These are phyloP conservation scores for Spergularia marina DNA, from an alignment of 148 eudicot species.

Conservation along the genomic window DNA sequence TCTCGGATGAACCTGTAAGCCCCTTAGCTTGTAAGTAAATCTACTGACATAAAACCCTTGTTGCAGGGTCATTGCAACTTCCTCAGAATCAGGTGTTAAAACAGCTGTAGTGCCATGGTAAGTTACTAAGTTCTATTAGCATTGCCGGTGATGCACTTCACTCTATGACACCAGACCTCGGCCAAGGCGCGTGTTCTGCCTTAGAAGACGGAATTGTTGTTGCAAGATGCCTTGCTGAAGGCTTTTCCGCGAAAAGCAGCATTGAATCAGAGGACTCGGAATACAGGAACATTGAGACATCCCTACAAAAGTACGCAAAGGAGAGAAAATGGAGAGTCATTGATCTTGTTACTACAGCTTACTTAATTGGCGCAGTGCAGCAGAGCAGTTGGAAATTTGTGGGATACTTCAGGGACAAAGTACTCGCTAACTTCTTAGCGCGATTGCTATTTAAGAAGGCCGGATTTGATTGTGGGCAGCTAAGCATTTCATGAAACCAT, in stretches of 20 bases:
- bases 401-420: constrained; percentile 39
- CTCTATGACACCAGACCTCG: constrained; percentile 62
- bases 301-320: constrained; percentile 30
- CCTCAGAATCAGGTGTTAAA: neutral
- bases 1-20: too few species aligned
- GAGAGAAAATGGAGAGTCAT: constrained; percentile 49
- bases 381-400: constrained; percentile 33
- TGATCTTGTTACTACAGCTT: constrained; percentile 32
- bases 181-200: constrained; percentile 56
- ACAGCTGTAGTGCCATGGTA: neutral
- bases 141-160: constrained; percentile 57
- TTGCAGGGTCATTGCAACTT: neutral
- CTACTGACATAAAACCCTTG: neutral
- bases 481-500: neutral
- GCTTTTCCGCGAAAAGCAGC: constrained; percentile 8
- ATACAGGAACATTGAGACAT: constrained; percentile 29
- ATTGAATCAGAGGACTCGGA: constrained; percentile 5
- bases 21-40: too few species aligned
- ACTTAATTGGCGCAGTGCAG: constrained; percentile 35
- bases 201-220: constrained; percentile 47
- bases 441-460: constrained; percentile 32
- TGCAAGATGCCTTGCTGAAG: constrained; percentile 38
- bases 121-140: constrained; percentile 12
- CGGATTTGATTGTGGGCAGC: constrained; percentile 39
- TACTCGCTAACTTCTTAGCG: constrained; percentile 30